phyloP scores from a whole-genome alignment of 2,329 filamentous ascomycete genomes.

The Talaromyces pinophilus region DNA sequence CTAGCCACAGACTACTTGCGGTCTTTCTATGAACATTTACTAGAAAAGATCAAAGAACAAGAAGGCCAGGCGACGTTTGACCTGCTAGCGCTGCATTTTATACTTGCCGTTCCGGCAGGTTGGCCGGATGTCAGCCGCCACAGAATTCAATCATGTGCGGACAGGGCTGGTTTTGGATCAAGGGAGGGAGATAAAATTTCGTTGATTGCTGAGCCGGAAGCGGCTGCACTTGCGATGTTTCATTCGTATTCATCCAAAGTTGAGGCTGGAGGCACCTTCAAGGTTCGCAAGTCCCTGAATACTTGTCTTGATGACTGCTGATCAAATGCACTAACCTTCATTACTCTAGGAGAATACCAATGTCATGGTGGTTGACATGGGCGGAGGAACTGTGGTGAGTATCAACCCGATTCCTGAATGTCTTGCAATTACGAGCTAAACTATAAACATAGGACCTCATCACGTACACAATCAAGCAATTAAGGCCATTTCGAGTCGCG shows the following conservation, averaged over 20 bases:
- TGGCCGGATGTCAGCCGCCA: not conserved
- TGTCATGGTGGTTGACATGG: constrained; percentile 15
- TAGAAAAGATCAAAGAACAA: too few species aligned
- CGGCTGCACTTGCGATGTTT: not conserved
- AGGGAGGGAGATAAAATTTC: not conserved
- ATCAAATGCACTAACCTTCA: not conserved
- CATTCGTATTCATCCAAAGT: not conserved
- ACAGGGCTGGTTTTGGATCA: not conserved
- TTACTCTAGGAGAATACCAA: not conserved
- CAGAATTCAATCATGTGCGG: not conserved
- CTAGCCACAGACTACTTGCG: not conserved
- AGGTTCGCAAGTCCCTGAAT: not conserved
- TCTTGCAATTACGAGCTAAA: not conserved
- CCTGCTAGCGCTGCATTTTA: not conserved
- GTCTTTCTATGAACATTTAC: not conserved
- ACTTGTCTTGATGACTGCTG: too few species aligned
- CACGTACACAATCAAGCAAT: constrained; percentile 16
- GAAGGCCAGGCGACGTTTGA: too few species aligned
- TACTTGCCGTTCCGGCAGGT: not conserved
- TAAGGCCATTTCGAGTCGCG: constrained; percentile 4
- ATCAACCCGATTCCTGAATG: too few species aligned
- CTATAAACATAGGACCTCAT: constrained; percentile 12
- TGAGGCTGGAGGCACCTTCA: not conserved
- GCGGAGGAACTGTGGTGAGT: constrained; percentile 8
- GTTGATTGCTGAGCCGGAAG: constrained; percentile 6